phyloP scores from a whole-genome alignment of 176 grass and related monocot species.

The Canna indica region DNA sequence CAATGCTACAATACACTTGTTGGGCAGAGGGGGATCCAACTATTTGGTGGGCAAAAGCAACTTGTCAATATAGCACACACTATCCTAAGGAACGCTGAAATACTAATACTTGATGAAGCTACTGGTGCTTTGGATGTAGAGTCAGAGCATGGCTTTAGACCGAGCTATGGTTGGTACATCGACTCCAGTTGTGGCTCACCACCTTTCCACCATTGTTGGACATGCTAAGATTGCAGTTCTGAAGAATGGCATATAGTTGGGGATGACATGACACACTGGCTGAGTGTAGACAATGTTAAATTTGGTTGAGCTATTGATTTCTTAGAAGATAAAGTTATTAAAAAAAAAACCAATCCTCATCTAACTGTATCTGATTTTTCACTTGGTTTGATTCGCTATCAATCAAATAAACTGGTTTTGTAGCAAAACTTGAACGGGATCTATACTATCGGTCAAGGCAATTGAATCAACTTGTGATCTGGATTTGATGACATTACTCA shows the following conservation, averaged over 20 bases:
- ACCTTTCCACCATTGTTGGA: conserved; percentile 41
- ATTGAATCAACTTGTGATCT: too few species aligned
- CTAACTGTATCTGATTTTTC: too few species aligned
- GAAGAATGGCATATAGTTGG: conserved; percentile 43
- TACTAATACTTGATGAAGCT: conserved; percentile 68
- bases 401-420: too few species aligned
- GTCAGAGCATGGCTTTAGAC: conserved; percentile 55
- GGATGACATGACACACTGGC: conserved; percentile 51
- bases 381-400: too few species aligned
- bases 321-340: too few species aligned
- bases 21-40: conserved; percentile 55
- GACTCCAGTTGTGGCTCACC: conserved; percentile 54
- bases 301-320: too few species aligned
- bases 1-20: conserved; percentile 52
- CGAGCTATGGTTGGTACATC: conserved; percentile 41
- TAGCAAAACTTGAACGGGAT: too few species aligned
- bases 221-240: conserved; percentile 45
- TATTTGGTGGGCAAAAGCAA: conserved; percentile 80
- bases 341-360: neutral
- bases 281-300: too few species aligned
- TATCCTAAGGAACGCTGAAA: conserved; percentile 50
- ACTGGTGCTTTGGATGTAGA: conserved; percentile 72
- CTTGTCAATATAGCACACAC: conserved; percentile 64
- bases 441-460: too few species aligned
- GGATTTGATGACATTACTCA: too few species aligned